A percentile compares a stretch with the other conserved stretches of the same genome.
These are phyloP conservation scores for Coniochaeta sp. DNA, from an alignment of 2,329 filamentous ascomycete species.

Conservation along the genomic window DNA sequence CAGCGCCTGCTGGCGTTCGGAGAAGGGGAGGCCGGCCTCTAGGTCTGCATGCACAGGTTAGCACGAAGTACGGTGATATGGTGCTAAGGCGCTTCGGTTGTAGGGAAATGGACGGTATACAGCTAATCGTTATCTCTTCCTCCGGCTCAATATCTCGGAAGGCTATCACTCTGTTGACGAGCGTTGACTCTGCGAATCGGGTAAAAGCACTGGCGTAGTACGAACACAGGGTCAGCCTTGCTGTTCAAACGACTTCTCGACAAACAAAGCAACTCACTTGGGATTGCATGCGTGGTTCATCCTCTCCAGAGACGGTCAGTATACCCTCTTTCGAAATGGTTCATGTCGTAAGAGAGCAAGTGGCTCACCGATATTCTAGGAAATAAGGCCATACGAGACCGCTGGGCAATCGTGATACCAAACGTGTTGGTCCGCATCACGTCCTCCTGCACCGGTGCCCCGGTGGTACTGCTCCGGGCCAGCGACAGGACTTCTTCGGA, in stretches of 20 bases:
- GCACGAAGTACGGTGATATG: not conserved
- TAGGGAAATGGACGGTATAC: slow-evolving; percentile 14
- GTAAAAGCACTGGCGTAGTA: slow-evolving; percentile 12
- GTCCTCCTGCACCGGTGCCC: slow-evolving; percentile 11
- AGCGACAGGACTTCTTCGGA: slow-evolving; percentile 6
- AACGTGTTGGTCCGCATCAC: slow-evolving; percentile 15
- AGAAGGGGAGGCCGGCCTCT: slow-evolving; percentile 11
- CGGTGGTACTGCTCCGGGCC: slow-evolving; percentile 4
- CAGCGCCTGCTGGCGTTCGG: slow-evolving; percentile 12
- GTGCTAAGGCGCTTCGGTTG: no score
- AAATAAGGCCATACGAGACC: slow-evolving; percentile 15
- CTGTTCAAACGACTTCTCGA: not conserved
- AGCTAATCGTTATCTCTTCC: slow-evolving; percentile 22
- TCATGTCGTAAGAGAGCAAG: not conserved
- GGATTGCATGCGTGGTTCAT: slow-evolving; percentile 20
- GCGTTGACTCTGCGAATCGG: slow-evolving; percentile 12
- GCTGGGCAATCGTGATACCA: slow-evolving; percentile 10
- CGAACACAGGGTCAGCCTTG: not conserved
- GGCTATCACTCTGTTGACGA: slow-evolving; percentile 19
- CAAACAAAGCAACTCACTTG: slow-evolving; percentile 13
- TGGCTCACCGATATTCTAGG: slow-evolving; percentile 12
- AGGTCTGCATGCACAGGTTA: slow-evolving; percentile 9
- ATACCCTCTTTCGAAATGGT: not conserved
- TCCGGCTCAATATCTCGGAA: slow-evolving; percentile 18
- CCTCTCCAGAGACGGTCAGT: slow-evolving; percentile 1